Percentiles rank a stretch among this genome's conserved stretches.
Conservation (phyloP, 2,329 filamentous ascomycete species). For the Aureobasidium sp. region DNA sequence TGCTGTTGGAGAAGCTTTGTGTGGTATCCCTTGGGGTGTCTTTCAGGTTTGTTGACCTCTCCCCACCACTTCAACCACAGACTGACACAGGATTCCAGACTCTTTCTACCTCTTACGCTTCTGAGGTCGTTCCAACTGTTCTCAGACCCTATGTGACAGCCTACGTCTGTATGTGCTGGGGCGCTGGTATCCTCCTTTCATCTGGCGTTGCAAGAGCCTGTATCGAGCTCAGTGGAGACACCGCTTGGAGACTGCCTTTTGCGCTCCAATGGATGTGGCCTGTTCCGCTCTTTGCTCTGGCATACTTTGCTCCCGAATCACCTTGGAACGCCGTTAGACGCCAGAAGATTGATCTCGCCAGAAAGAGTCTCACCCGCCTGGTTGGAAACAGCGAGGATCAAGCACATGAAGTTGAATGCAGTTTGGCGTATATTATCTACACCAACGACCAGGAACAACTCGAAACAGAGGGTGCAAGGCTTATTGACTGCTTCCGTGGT, state of each 20-base stretch:
- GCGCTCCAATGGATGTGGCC: conserved; percentile 40
- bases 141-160: conserved; percentile 53
- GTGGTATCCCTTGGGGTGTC: conserved; percentile 54
- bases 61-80: conserved; percentile 39
- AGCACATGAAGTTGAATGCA: neutral
- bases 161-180: conserved; percentile 57
- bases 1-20: conserved; percentile 54
- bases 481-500: conserved; percentile 39
- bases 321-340: conserved; percentile 33
- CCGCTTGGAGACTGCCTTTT: conserved; percentile 38
- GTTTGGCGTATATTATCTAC: conserved; percentile 27
- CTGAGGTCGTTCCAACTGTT: conserved; percentile 55
- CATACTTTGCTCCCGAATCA: conserved; percentile 33
- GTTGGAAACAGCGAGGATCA: neutral
- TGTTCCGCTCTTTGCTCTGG: conserved; percentile 29
- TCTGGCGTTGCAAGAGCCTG: conserved; percentile 32
- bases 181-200: conserved; percentile 53
- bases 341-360: conserved; percentile 25
- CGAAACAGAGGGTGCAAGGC: conserved; percentile 28
- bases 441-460: conserved; percentile 3
- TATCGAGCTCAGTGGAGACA: conserved; percentile 24
- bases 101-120: conserved; percentile 53
- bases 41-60: conserved; percentile 30
- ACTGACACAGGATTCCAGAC: neutral
- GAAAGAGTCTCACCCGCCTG: neutral